Evolutionary conservation across 257 asterid genomes (phyloP).

Genomic region (Penstemon barbatus): DNA sequence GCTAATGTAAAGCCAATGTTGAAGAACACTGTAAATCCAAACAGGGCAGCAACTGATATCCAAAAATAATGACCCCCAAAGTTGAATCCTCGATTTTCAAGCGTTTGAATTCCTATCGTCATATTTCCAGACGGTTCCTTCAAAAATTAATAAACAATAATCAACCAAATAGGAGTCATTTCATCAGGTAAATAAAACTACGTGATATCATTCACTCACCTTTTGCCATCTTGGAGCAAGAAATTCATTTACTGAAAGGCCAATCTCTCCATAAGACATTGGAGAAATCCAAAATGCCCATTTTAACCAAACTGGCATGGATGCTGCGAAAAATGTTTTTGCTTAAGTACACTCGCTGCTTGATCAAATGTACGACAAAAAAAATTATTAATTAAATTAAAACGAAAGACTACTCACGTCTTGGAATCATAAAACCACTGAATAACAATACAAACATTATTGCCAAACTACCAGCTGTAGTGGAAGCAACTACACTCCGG

Average conservation of each 20-base stretch:
- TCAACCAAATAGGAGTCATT: not conserved
- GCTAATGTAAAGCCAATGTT: conserved; percentile 51
- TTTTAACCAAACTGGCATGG: conserved; percentile 63
- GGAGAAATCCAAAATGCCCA: conserved; percentile 75
- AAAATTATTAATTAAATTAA: not conserved
- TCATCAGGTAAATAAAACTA: not conserved
- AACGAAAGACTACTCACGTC: conserved; percentile 33
- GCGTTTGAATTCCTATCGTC: conserved; percentile 51
- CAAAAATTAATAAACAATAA: not conserved
- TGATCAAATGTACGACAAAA: not conserved
- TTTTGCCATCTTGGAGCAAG: conserved; percentile 61
- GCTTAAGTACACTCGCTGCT: not conserved
- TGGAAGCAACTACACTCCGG: conserved; percentile 40
- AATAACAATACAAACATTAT: conserved; percentile 38
- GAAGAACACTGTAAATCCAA: conserved; percentile 44
- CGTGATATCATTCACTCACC: conserved; percentile 30
- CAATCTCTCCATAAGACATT: conserved; percentile 56
- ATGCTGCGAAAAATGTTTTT: conserved; percentile 37
- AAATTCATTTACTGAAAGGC: conserved; percentile 52
- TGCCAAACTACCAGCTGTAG: conserved; percentile 44
- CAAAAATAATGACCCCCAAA: conserved; percentile 43
- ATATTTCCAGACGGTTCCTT: conserved; percentile 34
- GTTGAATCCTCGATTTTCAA: conserved; percentile 49
- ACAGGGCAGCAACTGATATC: conserved; percentile 54
- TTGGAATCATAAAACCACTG: conserved; percentile 57